Percentiles rank a stretch among this genome's conserved stretches.
Conservation (phyloP, 129 eudicot genomes). For the Chrysanthemum makinoi region DNA sequence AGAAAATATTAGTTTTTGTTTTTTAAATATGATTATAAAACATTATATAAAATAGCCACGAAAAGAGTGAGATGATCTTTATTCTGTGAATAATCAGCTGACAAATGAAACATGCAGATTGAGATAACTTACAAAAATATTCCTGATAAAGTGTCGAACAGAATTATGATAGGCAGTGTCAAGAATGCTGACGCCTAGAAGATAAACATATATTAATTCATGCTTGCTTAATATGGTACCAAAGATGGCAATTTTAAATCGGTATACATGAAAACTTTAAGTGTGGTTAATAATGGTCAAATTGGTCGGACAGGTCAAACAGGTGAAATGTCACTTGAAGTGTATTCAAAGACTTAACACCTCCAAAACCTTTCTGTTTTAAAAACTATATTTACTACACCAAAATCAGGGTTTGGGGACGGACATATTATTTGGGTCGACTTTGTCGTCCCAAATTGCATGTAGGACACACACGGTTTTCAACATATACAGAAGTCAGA, state of each 20-base stretch:
- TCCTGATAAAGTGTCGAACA: constrained; percentile 49
- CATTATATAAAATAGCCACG: neutral
- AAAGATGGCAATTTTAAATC: neutral
- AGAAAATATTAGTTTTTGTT: neutral
- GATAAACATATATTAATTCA: constrained; percentile 6
- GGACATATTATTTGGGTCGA: too few relatives aligned
- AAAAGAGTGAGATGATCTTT: constrained; percentile 1
- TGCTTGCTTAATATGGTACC: neutral
- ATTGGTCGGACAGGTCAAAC: neutral
- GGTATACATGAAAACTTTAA: too few relatives aligned
- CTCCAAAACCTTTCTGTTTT: neutral
- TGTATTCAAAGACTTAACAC: neutral
- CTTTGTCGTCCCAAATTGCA: too few relatives aligned
- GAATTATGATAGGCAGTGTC: constrained; percentile 68
- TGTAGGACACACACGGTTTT: too few relatives aligned
- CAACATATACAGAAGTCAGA: too few relatives aligned
- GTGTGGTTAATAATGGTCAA: constrained; percentile 12
- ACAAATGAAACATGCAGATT: constrained; percentile 9
- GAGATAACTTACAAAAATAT: constrained; percentile 58
- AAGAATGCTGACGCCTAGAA: constrained; percentile 80
- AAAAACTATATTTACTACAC: neutral
- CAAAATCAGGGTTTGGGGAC: too few relatives aligned
- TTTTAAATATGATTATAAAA: neutral
- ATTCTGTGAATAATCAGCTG: neutral
- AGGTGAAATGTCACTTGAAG: neutral